These are phyloP conservation scores for Ophiocordyceps camponoti-leonardi DNA, from an alignment of 2,329 filamentous ascomycete genomes.

Conservation along the genomic window DNA sequence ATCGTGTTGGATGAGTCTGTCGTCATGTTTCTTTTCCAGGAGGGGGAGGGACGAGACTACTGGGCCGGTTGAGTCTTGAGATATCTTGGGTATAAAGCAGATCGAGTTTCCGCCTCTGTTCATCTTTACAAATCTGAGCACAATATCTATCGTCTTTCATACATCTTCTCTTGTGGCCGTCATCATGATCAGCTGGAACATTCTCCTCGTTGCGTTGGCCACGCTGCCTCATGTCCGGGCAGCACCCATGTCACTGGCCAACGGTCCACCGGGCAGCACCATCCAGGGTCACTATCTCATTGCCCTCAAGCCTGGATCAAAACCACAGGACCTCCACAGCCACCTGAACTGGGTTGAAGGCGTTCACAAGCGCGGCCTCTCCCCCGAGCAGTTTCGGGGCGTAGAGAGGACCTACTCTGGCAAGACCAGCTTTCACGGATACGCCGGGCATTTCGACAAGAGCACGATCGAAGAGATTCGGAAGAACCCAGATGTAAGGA, in stretches of 20 bases:
- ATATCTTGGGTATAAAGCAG: slow-evolving; percentile 1
- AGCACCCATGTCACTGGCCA: slow-evolving; percentile 7
- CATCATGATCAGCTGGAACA: slow-evolving; percentile 14
- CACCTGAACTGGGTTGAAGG: slow-evolving; percentile 32
- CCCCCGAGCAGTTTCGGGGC: slow-evolving; percentile 23
- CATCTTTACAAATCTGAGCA: background rate
- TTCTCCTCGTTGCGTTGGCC: slow-evolving; percentile 9
- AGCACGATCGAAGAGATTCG: slow-evolving; percentile 22
- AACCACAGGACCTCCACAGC: slow-evolving; percentile 23
- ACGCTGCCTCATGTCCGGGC: slow-evolving; percentile 7
- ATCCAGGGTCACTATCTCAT: slow-evolving; percentile 37
- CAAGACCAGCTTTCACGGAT: slow-evolving; percentile 18
- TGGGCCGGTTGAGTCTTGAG: too few relatives aligned
- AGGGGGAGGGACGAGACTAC: background rate
- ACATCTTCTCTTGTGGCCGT: slow-evolving; percentile 2
- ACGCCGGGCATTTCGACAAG: slow-evolving; percentile 24
- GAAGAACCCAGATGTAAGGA: slow-evolving; percentile 23
- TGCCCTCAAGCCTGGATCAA: slow-evolving; percentile 37
- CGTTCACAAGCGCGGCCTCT: slow-evolving; percentile 34
- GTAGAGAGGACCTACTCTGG: slow-evolving; percentile 14
- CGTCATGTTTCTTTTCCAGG: background rate
- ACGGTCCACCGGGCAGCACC: slow-evolving; percentile 6
- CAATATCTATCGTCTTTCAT: background rate
- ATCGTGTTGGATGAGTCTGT: background rate
- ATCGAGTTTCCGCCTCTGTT: background rate